Percentiles rank a stretch among this genome's conserved stretches.
These are phyloP conservation scores for Candida parachauliodes DNA, from an alignment of 805 yeast genomes.

Conservation along the genomic window DNA sequence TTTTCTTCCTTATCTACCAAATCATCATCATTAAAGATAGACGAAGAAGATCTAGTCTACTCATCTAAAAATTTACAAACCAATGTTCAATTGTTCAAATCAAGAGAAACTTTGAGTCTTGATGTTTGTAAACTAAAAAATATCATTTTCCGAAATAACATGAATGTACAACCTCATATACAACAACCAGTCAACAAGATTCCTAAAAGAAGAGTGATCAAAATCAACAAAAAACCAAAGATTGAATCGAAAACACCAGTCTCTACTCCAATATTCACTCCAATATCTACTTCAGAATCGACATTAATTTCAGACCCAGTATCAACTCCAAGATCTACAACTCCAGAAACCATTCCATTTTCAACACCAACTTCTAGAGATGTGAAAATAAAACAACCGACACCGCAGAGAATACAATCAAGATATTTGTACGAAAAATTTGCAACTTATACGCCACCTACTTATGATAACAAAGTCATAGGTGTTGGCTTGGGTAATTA, in stretches of 20 bases:
- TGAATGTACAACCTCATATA: slow-evolving; percentile 33
- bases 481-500: slow-evolving; percentile 39
- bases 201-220: slow-evolving; percentile 44
- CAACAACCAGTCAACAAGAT: slow-evolving; percentile 33
- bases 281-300: slow-evolving; percentile 1
- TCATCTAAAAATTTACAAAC: slow-evolving; percentile 49
- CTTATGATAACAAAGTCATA: slow-evolving; percentile 14
- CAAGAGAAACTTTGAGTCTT: slow-evolving; percentile 74
- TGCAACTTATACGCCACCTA: slow-evolving; percentile 15
- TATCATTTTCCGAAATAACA: slow-evolving; percentile 54
- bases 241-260: neutral
- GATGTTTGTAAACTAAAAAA: slow-evolving; percentile 56
- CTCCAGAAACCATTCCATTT: neutral
- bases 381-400: slow-evolving; percentile 9
- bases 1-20: neutral
- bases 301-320: neutral
- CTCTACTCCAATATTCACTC: too few relatives aligned
- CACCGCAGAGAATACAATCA: slow-evolving; percentile 6
- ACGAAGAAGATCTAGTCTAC: slow-evolving; percentile 15
- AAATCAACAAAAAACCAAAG: slow-evolving; percentile 19
- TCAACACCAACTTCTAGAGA: neutral
- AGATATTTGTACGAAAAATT: slow-evolving; percentile 8
- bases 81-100: slow-evolving; percentile 45
- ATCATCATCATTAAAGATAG: slow-evolving; percentile 10
- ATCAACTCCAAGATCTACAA: slow-evolving; percentile 2